A percentile compares a stretch with the other conserved stretches of the same genome.
phyloP scores from a whole-genome alignment of 345 rosid genomes.

The Populus euphratica region DNA sequence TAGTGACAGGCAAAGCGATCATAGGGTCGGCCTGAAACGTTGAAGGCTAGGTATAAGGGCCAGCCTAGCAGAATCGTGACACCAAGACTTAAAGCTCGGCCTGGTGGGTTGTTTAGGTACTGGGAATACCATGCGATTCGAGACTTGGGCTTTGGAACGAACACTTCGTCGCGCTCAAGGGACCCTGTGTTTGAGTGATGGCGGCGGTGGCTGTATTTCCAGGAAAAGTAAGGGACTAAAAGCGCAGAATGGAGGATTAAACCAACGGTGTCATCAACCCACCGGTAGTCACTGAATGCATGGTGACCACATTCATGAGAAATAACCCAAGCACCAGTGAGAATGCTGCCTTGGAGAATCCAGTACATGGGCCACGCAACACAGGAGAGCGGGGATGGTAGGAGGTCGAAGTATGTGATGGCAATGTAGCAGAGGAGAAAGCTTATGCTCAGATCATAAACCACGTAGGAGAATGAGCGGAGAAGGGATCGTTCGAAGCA shows the following conservation, averaged over 20 bases:
- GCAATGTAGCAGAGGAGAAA: slow-evolving; percentile 53
- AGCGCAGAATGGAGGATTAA: slow-evolving; percentile 74
- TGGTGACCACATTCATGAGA: slow-evolving; percentile 98
- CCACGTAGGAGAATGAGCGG: slow-evolving; percentile 67
- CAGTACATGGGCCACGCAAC: slow-evolving; percentile 82
- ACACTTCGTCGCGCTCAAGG: slow-evolving; percentile 78
- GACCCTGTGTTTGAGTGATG: slow-evolving; percentile 92
- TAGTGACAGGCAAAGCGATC: slow-evolving; percentile 43
- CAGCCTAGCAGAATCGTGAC: slow-evolving; percentile 68
- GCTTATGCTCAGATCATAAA: slow-evolving; percentile 54
- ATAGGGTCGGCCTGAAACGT: slow-evolving; percentile 74
- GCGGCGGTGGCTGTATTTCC: slow-evolving; percentile 91
- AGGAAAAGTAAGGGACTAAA: slow-evolving; percentile 88
- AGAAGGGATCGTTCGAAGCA: slow-evolving; percentile 80
- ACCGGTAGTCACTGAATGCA: slow-evolving; percentile 86
- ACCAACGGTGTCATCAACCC: slow-evolving; percentile 84
- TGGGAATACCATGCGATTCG: slow-evolving; percentile 49
- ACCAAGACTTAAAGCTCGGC: slow-evolving; percentile 46
- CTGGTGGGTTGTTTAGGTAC: slow-evolving; percentile 71
- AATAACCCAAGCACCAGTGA: slow-evolving; percentile 81
- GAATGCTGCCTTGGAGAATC: slow-evolving; percentile 70
- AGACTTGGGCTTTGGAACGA: slow-evolving; percentile 64
- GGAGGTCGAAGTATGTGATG: slow-evolving; percentile 48
- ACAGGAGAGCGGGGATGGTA: slow-evolving; percentile 52
- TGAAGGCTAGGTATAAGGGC: slow-evolving; percentile 81